phyloP scores from a whole-genome alignment of 2,329 filamentous ascomycete species.

The Nemania serpens region DNA sequence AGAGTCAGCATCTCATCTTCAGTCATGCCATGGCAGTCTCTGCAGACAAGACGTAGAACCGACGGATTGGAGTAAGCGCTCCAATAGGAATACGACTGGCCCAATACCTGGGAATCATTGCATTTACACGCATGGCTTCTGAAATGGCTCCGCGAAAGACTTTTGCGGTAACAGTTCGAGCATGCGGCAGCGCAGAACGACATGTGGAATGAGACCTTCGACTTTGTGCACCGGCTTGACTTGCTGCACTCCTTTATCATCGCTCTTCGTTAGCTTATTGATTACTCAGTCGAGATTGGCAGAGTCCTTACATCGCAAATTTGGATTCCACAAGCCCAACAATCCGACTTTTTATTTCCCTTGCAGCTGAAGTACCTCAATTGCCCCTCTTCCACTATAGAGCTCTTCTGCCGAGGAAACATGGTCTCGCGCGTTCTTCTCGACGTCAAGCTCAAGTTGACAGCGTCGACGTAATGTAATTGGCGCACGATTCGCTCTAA shows the following conservation, averaged over 20 bases:
- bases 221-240: neutral
- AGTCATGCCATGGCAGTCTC: slow-evolving; percentile 2
- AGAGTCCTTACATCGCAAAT: slow-evolving; percentile 5
- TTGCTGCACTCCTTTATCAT: slow-evolving; percentile 5
- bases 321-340: slow-evolving; percentile 14
- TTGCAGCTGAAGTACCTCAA: slow-evolving; percentile 5
- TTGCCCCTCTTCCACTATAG: neutral
- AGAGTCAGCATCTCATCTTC: neutral
- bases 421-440: slow-evolving; percentile 1
- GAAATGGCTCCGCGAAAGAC: neutral
- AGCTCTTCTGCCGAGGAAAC: neutral
- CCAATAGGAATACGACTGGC: neutral
- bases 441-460: slow-evolving; percentile 10
- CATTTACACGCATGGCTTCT: neutral
- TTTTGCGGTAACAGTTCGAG: slow-evolving; percentile 7
- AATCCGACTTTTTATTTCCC: slow-evolving; percentile 10
- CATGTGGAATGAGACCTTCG: slow-evolving; percentile 7
- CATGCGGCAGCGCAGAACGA: slow-evolving; percentile 11
- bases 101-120: neutral
- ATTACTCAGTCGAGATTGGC: neutral
- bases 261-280: neutral
- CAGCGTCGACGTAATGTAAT: slow-evolving; percentile 7
- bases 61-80: neutral
- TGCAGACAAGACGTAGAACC: neutral
- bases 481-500: neutral